Conservation (phyloP, 805 yeast genomes). For the Yarrowia keelungensis region DNA sequence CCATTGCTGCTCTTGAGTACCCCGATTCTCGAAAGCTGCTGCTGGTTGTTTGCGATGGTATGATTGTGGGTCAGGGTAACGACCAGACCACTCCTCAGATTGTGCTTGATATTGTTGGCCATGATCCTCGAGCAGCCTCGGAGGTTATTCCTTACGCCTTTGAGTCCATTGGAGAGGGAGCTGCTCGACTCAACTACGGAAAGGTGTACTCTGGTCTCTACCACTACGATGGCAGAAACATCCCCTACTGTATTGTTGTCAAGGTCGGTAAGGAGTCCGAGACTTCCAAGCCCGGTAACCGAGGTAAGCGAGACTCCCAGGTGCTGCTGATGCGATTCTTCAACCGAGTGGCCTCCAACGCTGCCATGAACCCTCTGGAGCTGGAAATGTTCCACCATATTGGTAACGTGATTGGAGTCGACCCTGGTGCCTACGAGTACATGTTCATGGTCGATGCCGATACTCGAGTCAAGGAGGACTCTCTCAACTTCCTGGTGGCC, state of each 20-base stretch:
- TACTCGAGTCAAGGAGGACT: conserved; percentile 62
- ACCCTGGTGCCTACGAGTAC: conserved; percentile 63
- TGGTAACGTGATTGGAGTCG: conserved; percentile 64
- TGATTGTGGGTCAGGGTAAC: conserved; percentile 69
- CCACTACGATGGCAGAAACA: conserved; percentile 62
- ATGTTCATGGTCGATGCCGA: conserved; percentile 68
- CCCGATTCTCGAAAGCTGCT: conserved; percentile 66
- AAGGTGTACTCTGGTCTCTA: conserved; percentile 67
- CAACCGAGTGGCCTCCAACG: conserved; percentile 65
- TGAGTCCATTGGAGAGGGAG: conserved; percentile 68
- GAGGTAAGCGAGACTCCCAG: conserved; percentile 72
- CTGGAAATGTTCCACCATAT: conserved; percentile 61
- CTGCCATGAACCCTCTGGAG: conserved; percentile 66
- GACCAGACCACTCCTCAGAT: conserved; percentile 65
- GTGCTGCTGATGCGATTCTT: conserved; percentile 63
- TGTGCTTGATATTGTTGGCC: conserved; percentile 62
- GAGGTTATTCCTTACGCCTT: conserved; percentile 59
- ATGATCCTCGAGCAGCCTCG: conserved; percentile 60
- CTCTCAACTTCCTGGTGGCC: conserved; percentile 61
- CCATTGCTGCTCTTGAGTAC: conserved; percentile 63
- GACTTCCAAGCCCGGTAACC: conserved; percentile 62
- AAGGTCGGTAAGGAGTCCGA: conserved; percentile 69
- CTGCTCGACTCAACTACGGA: conserved; percentile 68
- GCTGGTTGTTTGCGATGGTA: conserved; percentile 64
- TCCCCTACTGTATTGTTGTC: conserved; percentile 62